Conservation (phyloP, 306 rosid genomes). For the Casuarina cunninghamiana region DNA sequence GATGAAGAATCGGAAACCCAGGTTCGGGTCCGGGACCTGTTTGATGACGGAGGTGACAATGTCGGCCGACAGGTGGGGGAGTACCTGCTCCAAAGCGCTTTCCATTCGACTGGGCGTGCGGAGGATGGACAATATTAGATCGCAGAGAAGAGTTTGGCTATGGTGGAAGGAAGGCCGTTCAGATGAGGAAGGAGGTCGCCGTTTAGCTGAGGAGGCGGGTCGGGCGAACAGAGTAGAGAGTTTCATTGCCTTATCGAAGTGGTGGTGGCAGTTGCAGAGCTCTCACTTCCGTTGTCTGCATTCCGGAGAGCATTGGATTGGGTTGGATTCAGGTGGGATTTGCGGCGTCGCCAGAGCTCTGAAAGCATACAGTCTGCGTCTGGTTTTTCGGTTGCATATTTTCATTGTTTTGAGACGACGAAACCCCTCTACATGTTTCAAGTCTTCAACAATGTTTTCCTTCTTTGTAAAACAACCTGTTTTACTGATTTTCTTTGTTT, state of each 20-base stretch:
- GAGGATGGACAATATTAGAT: constrained; percentile 35
- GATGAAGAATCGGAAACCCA: constrained; percentile 57
- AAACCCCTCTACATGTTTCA: too few relatives aligned
- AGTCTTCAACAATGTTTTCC: too few relatives aligned
- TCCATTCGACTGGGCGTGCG: constrained; percentile 17
- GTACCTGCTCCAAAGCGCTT: constrained; percentile 16
- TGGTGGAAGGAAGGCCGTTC: constrained; percentile 25
- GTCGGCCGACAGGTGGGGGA: constrained; percentile 12
- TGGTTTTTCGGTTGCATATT: too few relatives aligned
- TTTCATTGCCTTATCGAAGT: constrained; percentile 5
- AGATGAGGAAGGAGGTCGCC: constrained; percentile 16
- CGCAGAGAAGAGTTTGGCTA: constrained; percentile 7
- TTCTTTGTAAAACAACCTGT: too few relatives aligned
- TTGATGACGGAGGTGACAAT: constrained; percentile 20
- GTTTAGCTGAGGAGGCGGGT: constrained; percentile 16
- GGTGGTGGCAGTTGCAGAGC: not conserved
- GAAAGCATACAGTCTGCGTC: too few relatives aligned
- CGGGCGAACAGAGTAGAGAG: constrained; percentile 6
- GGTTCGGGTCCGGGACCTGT: constrained; percentile 24
- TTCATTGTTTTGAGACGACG: too few relatives aligned
- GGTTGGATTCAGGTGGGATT: not conserved
- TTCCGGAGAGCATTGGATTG: not conserved
- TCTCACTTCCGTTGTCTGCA: not conserved
- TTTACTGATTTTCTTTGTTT: too few relatives aligned
- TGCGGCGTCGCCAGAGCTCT: too few relatives aligned